phyloP scores from a whole-genome alignment of 2,329 filamentous ascomycete genomes.

The Harringtonia aguacate region DNA sequence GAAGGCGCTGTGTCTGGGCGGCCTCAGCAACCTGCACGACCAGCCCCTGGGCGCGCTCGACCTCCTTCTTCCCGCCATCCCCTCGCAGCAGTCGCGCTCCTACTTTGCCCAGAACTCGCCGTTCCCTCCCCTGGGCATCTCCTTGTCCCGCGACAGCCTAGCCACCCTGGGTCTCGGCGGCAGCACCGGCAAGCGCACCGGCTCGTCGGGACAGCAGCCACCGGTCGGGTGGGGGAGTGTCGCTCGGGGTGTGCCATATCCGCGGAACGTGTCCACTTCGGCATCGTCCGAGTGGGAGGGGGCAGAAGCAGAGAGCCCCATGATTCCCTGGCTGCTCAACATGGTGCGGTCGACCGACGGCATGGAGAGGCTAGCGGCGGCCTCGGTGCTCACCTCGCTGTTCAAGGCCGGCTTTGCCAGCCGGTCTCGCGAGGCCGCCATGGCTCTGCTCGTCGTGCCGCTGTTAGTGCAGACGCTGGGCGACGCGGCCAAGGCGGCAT shows the following conservation, averaged over 20 bases:
- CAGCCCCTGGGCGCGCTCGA: slow-evolving; percentile 49
- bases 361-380: slow-evolving; percentile 55
- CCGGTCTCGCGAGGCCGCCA: slow-evolving; percentile 50
- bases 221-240: slow-evolving; percentile 12
- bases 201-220: slow-evolving; percentile 13
- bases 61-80: slow-evolving; percentile 48
- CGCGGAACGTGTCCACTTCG: neutral
- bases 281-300: slow-evolving; percentile 14
- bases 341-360: slow-evolving; percentile 47
- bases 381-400: slow-evolving; percentile 56
- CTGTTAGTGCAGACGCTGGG: slow-evolving; percentile 49
- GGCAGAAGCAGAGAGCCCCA: slow-evolving; percentile 57
- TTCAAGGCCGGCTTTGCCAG: slow-evolving; percentile 58
- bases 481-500: slow-evolving; percentile 23
- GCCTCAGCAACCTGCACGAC: slow-evolving; percentile 34
- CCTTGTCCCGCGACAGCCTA: slow-evolving; percentile 26
- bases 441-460: slow-evolving; percentile 60
- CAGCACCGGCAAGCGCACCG: slow-evolving; percentile 15
- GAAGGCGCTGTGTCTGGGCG: slow-evolving; percentile 41
- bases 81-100: slow-evolving; percentile 26
- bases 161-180: slow-evolving; percentile 4
- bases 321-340: slow-evolving; percentile 64
- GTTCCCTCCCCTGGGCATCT: slow-evolving; percentile 43
- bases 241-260: neutral
- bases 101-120: slow-evolving; percentile 26